A percentile compares a stretch with the other conserved stretches of the same genome.
Conservation (phyloP, 345 rosid species). For the Arabis alpina region DNA sequence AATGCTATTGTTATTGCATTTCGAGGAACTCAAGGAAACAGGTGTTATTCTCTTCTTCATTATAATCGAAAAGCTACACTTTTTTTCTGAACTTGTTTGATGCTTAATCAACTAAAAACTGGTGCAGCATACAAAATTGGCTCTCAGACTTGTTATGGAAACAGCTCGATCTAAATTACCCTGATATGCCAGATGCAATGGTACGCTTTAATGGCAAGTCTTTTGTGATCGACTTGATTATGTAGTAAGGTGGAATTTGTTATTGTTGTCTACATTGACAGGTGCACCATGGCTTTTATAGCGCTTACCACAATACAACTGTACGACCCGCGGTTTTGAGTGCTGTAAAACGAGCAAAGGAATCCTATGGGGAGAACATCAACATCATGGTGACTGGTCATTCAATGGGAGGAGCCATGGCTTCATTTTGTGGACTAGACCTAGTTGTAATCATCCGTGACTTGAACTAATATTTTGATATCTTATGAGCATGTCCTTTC, state of each 20-base stretch:
- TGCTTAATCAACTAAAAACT: constrained; percentile 14
- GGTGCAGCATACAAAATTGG: constrained; percentile 91
- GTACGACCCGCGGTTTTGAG: constrained; percentile 72
- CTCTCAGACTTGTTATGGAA: constrained; percentile 87
- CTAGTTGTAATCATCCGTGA: constrained; percentile 54
- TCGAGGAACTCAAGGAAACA: constrained; percentile 44
- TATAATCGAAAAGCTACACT: constrained; percentile 1
- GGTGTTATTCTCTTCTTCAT: constrained; percentile 24
- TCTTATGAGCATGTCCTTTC: constrained; percentile 2
- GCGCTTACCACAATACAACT: constrained; percentile 92
- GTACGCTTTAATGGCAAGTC: constrained; percentile 47
- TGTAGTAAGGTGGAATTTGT: neutral
- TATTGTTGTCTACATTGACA: constrained; percentile 32
- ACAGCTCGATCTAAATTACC: constrained; percentile 93
- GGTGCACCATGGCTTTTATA: constrained; percentile 96
- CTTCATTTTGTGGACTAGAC: constrained; percentile 88
- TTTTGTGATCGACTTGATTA: neutral
- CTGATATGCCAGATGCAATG: constrained; percentile 95
- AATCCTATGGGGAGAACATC: constrained; percentile 62
- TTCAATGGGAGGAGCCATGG: constrained; percentile 99
- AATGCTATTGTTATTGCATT: constrained; percentile 44
- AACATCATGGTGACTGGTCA: constrained; percentile 84
- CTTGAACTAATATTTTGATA: neutral
- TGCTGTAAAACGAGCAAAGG: constrained; percentile 64
- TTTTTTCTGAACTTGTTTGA: constrained; percentile 12